phyloP scores from a whole-genome alignment of 257 asterid genomes.

The Lithospermum erythrorhizon region DNA sequence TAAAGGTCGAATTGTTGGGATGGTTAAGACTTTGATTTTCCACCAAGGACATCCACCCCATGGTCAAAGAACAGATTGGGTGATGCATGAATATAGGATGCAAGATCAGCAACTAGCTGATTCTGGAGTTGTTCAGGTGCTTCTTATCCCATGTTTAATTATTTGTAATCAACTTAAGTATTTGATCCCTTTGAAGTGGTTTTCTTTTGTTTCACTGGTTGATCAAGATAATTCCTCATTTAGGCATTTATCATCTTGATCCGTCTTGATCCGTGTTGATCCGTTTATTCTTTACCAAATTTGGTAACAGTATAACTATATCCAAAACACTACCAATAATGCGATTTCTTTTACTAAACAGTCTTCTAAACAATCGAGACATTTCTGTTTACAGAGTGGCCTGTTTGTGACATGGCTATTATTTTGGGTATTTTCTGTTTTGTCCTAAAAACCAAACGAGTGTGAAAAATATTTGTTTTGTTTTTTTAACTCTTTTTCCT shows the following conservation, averaged over 20 bases:
- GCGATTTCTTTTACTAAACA: no score
- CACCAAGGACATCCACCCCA: conserved; percentile 65
- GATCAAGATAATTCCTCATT: background rate
- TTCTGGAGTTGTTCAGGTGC: conserved; percentile 51
- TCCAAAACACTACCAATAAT: background rate
- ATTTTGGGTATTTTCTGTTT: no score
- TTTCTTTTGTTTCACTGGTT: background rate
- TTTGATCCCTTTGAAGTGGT: background rate
- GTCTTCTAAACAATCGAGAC: no score
- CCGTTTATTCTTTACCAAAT: background rate
- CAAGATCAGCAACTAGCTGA: conserved; percentile 40
- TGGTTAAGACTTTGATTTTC: conserved; percentile 66
- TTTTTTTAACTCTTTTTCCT: no score
- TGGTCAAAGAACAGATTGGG: conserved; percentile 84
- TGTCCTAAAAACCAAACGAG: no score
- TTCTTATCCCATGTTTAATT: background rate
- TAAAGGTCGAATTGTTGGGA: conserved; percentile 39
- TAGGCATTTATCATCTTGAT: no score
- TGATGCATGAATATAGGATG: conserved; percentile 56
- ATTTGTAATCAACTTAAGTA: background rate
- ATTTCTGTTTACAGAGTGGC: no score
- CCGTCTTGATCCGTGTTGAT: no score
- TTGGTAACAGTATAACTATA: no score
- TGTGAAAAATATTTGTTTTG: no score
- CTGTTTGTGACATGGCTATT: no score